phyloP scores from a whole-genome alignment of 1,139 yeast genomes.

The Hanseniaspora uvarum region DNA sequence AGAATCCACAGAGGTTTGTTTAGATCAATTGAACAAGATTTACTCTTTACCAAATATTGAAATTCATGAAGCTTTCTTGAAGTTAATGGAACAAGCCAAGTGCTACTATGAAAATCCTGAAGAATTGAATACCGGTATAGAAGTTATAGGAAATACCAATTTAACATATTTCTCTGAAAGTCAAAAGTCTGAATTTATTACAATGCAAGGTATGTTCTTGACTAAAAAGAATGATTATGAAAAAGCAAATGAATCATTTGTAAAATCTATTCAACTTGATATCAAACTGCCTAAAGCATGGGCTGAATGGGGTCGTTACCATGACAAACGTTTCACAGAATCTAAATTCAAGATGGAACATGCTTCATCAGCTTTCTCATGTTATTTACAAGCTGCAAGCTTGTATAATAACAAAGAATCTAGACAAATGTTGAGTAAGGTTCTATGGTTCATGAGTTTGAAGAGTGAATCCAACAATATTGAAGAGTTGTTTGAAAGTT shows the following conservation, averaged over 20 bases:
- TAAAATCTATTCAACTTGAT: slow-evolving; percentile 94
- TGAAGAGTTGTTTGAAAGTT: slow-evolving; percentile 79
- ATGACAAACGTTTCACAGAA: slow-evolving; percentile 78
- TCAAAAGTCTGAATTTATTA: slow-evolving; percentile 95
- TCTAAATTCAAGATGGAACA: slow-evolving; percentile 71
- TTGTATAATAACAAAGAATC: slow-evolving; percentile 87
- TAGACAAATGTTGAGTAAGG: slow-evolving; percentile 74
- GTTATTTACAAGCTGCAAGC: slow-evolving; percentile 96
- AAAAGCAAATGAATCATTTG: slow-evolving; percentile 95
- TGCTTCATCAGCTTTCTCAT: slow-evolving; percentile 90
- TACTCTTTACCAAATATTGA: slow-evolving; percentile 95
- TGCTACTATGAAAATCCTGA: slow-evolving; percentile 85
- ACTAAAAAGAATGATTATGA: slow-evolving; percentile 82
- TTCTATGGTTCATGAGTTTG: slow-evolving; percentile 84
- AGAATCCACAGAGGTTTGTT: slow-evolving; percentile 93
- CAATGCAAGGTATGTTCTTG: slow-evolving; percentile 93
- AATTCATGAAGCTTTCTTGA: slow-evolving; percentile 93
- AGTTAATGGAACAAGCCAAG: slow-evolving; percentile 91
- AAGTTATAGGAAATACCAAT: slow-evolving; percentile 92
- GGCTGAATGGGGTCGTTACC: slow-evolving; percentile 99
- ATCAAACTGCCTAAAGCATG: slow-evolving; percentile 91
- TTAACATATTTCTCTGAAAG: slow-evolving; percentile 91
- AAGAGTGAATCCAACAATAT: slow-evolving; percentile 78
- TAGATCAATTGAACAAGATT: slow-evolving; percentile 81
- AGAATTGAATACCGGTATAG: slow-evolving; percentile 87